Evolutionary conservation across 2,329 filamentous ascomycete species (phyloP).

Genomic region (Claviceps sp.): DNA sequence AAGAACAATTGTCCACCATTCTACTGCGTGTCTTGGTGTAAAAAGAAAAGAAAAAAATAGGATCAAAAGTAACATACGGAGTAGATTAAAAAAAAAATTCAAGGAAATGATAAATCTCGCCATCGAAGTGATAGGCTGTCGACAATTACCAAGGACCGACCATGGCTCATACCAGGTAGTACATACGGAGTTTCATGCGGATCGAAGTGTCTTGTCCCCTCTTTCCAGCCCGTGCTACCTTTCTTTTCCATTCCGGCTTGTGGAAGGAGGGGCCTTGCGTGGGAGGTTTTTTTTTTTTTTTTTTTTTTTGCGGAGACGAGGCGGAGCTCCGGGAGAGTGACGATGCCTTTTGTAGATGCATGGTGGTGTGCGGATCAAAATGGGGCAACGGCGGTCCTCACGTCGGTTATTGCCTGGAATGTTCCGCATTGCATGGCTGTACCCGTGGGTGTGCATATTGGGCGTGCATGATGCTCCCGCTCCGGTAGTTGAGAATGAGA

Average conservation of each 20-base stretch:
- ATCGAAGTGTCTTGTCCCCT: background rate
- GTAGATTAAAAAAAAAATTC: background rate
- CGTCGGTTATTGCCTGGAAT: background rate
- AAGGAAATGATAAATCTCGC: background rate
- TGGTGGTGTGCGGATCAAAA: background rate
- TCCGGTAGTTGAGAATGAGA: background rate
- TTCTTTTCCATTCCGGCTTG: background rate
- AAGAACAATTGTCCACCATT: background rate
- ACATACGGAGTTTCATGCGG: too few species aligned
- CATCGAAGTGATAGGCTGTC: background rate
- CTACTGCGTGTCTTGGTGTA: background rate
- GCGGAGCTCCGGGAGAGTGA: constrained; percentile 4
- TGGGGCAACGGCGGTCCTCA: background rate
- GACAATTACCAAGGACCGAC: background rate
- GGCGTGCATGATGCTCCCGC: too few species aligned
- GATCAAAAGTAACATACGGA: background rate
- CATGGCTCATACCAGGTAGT: too few species aligned
- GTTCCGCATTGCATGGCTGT: background rate
- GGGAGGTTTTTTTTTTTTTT: background rate
- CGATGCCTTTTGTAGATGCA: constrained; percentile 3
- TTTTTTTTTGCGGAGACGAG: constrained; percentile 1
- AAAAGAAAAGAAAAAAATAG: background rate
- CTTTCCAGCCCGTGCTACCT: background rate
- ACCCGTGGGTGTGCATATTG: background rate
- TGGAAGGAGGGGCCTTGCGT: background rate